A percentile compares a stretch with the other conserved stretches of the same genome.
Evolutionary conservation across 2,329 filamentous ascomycete species (phyloP).

Genomic region (Nigrospora osmanthi): DNA sequence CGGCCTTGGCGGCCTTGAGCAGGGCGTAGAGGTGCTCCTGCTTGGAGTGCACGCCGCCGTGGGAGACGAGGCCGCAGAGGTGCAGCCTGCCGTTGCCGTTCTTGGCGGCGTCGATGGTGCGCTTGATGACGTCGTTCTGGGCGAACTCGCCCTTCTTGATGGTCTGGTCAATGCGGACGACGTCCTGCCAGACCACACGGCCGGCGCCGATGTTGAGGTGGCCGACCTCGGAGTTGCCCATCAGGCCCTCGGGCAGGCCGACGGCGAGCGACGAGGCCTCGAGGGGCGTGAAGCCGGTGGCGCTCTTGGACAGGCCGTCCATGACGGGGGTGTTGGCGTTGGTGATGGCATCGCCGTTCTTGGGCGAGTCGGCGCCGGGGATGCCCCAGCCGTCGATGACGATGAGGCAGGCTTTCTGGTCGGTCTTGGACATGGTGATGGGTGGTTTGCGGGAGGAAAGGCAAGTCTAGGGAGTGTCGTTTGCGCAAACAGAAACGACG

Average conservation of each 20-base stretch:
- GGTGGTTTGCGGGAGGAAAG: not conserved
- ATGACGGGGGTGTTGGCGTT: conserved; percentile 90
- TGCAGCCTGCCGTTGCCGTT: conserved; percentile 88
- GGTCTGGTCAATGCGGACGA: conserved; percentile 89
- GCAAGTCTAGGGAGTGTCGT: too few relatives aligned
- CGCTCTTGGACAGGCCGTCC: conserved; percentile 79
- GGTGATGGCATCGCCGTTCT: conserved; percentile 90
- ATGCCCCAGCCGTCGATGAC: conserved; percentile 99
- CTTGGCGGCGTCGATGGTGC: conserved; percentile 71
- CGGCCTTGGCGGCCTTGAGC: conserved; percentile 82
- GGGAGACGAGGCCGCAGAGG: conserved; percentile 83
- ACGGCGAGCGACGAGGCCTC: conserved; percentile 95
- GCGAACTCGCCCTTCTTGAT: conserved; percentile 79
- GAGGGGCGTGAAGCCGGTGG: conserved; percentile 82
- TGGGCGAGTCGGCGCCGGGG: conserved; percentile 69
- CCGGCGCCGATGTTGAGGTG: conserved; percentile 98
- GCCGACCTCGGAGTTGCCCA: conserved; percentile 98
- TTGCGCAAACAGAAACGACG: not conserved
- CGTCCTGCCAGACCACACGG: conserved; percentile 96
- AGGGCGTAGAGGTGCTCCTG: conserved; percentile 87
- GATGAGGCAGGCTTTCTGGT: conserved; percentile 61
- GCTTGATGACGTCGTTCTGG: conserved; percentile 68
- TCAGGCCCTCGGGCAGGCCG: conserved; percentile 89
- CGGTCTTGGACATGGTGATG: conserved; percentile 38
- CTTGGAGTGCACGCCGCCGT: conserved; percentile 95